Evolutionary conservation across 495 filamentous ascomycete species (phyloP).

Genomic region (Talaromyces liani): DNA sequence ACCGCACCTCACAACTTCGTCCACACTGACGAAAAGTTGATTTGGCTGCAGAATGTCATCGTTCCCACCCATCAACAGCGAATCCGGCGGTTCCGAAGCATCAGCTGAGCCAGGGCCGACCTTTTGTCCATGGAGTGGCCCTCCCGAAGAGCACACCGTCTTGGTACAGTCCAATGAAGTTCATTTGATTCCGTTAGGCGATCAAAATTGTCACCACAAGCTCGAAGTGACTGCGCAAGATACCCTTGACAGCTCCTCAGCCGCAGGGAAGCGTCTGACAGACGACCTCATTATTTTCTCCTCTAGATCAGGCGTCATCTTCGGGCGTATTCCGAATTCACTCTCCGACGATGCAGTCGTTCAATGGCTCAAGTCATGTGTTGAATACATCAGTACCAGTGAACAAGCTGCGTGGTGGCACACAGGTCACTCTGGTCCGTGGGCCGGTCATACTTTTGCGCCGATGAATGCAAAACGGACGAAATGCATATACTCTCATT

Average conservation of each 20-base stretch:
- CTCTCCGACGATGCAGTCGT: background rate
- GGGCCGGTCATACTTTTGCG: background rate
- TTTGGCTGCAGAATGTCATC: background rate
- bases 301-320: background rate
- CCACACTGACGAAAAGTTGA: background rate
- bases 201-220: background rate
- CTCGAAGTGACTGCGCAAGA: background rate
- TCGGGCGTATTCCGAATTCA: constrained; percentile 5
- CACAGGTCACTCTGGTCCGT: background rate
- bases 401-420: constrained; percentile 4
- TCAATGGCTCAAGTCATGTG: background rate
- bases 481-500: background rate
- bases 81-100: background rate
- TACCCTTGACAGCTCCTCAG: background rate
- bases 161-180: background rate
- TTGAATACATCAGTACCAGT: background rate
- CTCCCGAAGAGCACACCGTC: background rate
- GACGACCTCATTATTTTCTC: constrained; percentile 2
- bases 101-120: background rate
- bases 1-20: background rate
- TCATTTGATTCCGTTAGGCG: background rate
- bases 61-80: background rate
- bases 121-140: background rate
- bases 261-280: background rate
- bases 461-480: background rate